Evolutionary conservation across 1,284 basidiomycete species (phyloP), one percentile per base, ranked within the genome.

Genomic region (Coniferiporia weirii): DNA sequence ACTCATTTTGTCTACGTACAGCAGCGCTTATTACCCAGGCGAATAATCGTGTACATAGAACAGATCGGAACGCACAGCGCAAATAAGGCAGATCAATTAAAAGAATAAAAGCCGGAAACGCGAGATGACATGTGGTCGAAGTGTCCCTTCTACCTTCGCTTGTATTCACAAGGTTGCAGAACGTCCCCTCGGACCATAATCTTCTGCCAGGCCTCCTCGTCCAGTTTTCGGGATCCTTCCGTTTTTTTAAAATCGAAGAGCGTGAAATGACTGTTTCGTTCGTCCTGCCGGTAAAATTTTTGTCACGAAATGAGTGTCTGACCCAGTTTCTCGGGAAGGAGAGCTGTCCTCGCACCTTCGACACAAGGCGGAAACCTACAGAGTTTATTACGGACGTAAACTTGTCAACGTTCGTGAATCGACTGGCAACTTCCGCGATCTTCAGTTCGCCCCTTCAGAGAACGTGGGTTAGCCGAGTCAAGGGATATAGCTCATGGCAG

Each of bases 151-250:
- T 73, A 98, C 68, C 96, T 82, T 68, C 93, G 84, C 75, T 99
- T 99, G 73, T 99, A 99, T 72, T 98, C 91, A 73, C 97, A 99
- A 35, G 95, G 89, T 71, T 95, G 93, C 61, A 99, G 77, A 44
- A 87, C 71, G 64, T 77, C 72, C 15, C 89, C 87, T 65, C 80
- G 79, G 19, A 75, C 72, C 57, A 85, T 66, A 27, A 94, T 69
- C 51, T 76, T 78, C n/a, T 73, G 70, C 86, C 87, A 91, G 45
- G 87, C 85, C 62, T 81, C 76, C 59, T 87, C 78, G 9, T 74
- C 71, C 32, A 69, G 74, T 60, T 80, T 79, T 22, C 69, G 64
- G 61, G 73, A 72, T 45, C 78, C 73, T 0, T 79, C 67, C 3
- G 80, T 71, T 73, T 95, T 96, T 64, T 75, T 78, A 72, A 97